Evolutionary conservation across 345 rosid species (phyloP), one percentile per base, ranked within the genome.

Genomic region (Mangifera indica): DNA sequence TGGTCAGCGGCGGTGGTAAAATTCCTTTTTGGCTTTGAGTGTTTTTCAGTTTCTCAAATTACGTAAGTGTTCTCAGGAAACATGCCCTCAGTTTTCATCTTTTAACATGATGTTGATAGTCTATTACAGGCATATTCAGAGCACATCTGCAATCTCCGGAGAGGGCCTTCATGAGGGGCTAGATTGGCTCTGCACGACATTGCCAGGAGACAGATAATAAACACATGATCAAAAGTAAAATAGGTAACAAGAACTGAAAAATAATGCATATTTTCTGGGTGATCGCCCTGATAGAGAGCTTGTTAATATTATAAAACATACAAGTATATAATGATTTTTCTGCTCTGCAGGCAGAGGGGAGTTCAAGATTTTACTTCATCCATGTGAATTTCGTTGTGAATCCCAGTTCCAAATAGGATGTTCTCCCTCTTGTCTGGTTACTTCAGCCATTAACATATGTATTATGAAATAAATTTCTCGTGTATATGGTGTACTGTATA

Each of bases 1-100:
- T 65, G 90, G 97, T 56, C 97, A 93, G 73, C 93, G 93, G 76
- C 91, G 89, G 65, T 93, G 97, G 98, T 91, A 87, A 81, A 80
- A 53, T 45, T 54, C 67, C 69, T 42, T 73, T 51, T 32, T 46
- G 45, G 46, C 20, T 44, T 46, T n/a, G 15, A 62, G 24, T 24
- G 17, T 24, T 24, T 24, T 9, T n/a, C n/a, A n/a, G n/a, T n/a
- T n/a, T n/a, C n/a, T n/a, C n/a, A n/a, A n/a, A n/a, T n/a, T n/a
- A n/a, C n/a, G n/a, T n/a, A n/a, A n/a, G n/a, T n/a, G n/a, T n/a
- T n/a, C n/a, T n/a, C n/a, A n/a, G n/a, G n/a, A n/a, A n/a, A n/a
- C n/a, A n/a, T n/a, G n/a, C n/a, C n/a, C n/a, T n/a, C n/a, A 29
- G 1, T 29, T 29, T 29, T 29, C 32, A 29, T 66, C 29, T 26